These are phyloP conservation scores for Tolypocladium amazonense DNA, from an alignment of 2,329 filamentous ascomycete species.

Conservation along the genomic window DNA sequence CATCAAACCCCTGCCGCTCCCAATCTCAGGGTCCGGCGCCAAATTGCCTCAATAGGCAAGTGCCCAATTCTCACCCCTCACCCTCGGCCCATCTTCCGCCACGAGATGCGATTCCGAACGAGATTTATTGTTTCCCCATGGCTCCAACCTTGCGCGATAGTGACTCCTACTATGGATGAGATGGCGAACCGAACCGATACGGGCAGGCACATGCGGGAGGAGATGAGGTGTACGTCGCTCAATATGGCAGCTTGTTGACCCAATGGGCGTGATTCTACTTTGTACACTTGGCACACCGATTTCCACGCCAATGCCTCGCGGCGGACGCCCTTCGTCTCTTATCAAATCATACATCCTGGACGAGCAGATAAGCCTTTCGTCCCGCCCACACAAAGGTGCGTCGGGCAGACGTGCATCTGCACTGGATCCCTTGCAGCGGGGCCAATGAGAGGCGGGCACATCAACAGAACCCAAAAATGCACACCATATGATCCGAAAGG, in stretches of 20 bases:
- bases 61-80: neutral
- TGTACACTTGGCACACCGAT: neutral
- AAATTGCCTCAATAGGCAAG: neutral
- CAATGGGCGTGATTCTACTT: neutral
- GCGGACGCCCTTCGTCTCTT: neutral
- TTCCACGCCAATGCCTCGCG: neutral
- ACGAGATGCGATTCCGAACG: neutral
- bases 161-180: neutral
- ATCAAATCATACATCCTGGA: neutral
- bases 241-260: neutral
- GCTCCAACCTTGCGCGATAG: neutral
- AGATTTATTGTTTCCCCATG: neutral
- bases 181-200: neutral
- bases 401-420: neutral
- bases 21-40: neutral
- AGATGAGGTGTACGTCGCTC: neutral
- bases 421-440: neutral
- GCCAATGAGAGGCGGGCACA: neutral
- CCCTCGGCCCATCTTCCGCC: neutral
- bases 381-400: neutral
- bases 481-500: neutral
- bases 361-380: neutral
- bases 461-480: neutral
- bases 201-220: neutral
- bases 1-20: neutral